Evolutionary conservation across 1,284 basidiomycete genomes (phyloP).

Genomic region (Sphaerobolus stellatus): DNA sequence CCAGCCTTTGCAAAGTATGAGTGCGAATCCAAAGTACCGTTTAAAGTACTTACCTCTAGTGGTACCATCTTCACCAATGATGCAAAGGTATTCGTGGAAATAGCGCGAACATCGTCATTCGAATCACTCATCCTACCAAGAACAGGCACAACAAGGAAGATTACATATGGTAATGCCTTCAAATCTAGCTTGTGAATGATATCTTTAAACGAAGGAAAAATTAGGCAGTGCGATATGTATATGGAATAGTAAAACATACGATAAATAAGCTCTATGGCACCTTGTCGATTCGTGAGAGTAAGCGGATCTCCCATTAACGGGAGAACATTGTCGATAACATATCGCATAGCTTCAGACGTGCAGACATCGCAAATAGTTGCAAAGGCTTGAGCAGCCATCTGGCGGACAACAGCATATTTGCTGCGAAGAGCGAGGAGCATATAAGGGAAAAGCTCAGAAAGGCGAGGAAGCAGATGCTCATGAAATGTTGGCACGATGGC

Average conservation of each 20-base stretch:
- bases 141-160: slow-evolving; percentile 95
- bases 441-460: slow-evolving; percentile 74
- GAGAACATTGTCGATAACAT: slow-evolving; percentile 84
- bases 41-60: slow-evolving; percentile 66
- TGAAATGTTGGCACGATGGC: slow-evolving; percentile 80
- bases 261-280: slow-evolving; percentile 86
- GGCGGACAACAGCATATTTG: slow-evolving; percentile 84
- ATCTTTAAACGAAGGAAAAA: slow-evolving; percentile 56
- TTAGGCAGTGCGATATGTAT: slow-evolving; percentile 10
- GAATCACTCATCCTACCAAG: slow-evolving; percentile 97
- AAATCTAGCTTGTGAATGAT: slow-evolving; percentile 91
- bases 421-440: slow-evolving; percentile 79
- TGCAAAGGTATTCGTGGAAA: slow-evolving; percentile 96
- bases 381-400: slow-evolving; percentile 84
- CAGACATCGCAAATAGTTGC: slow-evolving; percentile 87
- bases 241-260: slow-evolving; percentile 52
- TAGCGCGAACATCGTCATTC: slow-evolving; percentile 87
- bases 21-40: not conserved
- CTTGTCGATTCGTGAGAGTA: slow-evolving; percentile 81
- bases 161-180: slow-evolving; percentile 94
- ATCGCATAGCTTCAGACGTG: slow-evolving; percentile 83
- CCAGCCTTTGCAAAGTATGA: no score
- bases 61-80: slow-evolving; percentile 99
- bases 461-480: slow-evolving; percentile 63
- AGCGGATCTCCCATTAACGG: slow-evolving; percentile 83